Evolutionary conservation across 2,329 filamentous ascomycete species (phyloP).

Genomic region (Microthyrium microscopicum): DNA sequence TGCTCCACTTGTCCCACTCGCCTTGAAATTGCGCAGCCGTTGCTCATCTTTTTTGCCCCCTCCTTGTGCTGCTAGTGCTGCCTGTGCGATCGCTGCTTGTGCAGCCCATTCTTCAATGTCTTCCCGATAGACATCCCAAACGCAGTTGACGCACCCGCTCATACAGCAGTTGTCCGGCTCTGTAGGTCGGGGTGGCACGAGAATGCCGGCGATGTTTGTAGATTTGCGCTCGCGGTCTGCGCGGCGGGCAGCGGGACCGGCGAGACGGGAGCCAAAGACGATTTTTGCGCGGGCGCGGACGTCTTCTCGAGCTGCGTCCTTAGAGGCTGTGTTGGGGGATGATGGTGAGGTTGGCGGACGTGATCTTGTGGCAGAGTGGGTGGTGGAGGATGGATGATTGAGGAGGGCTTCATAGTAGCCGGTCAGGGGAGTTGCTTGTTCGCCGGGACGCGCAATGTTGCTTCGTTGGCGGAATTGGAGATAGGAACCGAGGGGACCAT

Average conservation of each 20-base stretch:
- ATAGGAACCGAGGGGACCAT: conserved; percentile 10
- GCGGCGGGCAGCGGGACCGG: conserved; percentile 53
- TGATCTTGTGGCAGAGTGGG: conserved; percentile 17
- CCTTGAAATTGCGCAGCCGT: conserved; percentile 10
- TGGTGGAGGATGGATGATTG: conserved; percentile 9
- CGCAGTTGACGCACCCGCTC: conserved; percentile 95
- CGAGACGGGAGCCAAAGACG: conserved; percentile 67
- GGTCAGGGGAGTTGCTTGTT: conserved; percentile 21
- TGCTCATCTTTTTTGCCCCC: conserved; percentile 13
- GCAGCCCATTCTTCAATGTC: conserved; percentile 80
- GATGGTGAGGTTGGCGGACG: conserved; percentile 17
- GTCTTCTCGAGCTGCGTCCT: conserved; percentile 29
- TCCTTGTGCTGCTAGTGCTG: conserved; percentile 27
- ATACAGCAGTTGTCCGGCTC: conserved; percentile 99
- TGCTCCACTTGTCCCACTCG: conserved; percentile 5
- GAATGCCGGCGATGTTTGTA: conserved; percentile 56
- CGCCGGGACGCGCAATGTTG: conserved; percentile 20
- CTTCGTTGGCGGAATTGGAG: conserved; percentile 18
- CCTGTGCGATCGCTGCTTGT: conserved; percentile 46
- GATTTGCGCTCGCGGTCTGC: conserved; percentile 43
- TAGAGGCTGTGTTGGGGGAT: conserved; percentile 26
- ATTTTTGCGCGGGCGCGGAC: conserved; percentile 44
- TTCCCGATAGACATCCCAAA: conserved; percentile 84
- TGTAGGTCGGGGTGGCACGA: conserved; percentile 65
- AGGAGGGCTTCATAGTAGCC: conserved; percentile 25